Base-by-base conservation (phyloP, 352 stramenopile species). In the Phytophthora gonapodyides region DNA sequence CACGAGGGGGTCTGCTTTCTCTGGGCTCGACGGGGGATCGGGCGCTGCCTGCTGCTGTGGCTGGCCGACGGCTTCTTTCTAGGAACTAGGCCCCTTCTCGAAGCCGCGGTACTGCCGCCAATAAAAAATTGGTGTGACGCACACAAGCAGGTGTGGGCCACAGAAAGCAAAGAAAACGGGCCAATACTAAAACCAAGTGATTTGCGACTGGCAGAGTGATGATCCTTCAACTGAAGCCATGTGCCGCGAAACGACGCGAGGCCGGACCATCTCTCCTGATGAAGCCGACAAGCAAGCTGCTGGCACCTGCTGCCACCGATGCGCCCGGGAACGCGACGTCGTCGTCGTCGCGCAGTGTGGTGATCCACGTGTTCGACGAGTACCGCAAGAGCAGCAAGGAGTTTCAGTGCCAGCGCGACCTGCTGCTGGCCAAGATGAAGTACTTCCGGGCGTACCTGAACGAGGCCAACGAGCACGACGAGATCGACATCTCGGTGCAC, bases 401-500 rank as follows among this genome's bases (percentile, higher is more conserved):
- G 61, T 98, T 97, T 67, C 64, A 75, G 35, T 97, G 91, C 64
- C 64, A 82, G 46, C 74, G 87, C 49, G 75, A 81, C 41, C 44
- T 97, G 56, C 70, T 98, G 53, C 65, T 98, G 35, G 57, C 81
- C 52, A 87, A 96, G 50, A 98, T 98, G 90, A 88, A 90, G 58
- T 98, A 97, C 76, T 98, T 98, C 67, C 79, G 74, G 40, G 60
- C 74, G n/a, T 96, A 91, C 31, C 65, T 96, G 16, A 89, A 84
- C 61, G 78, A 88, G 42, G 71, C 76, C 41, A 89, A 87, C 64
- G 80, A 86, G 46, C 70, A 88, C 65, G 87, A 97, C 50, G 89
- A 97, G 68, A 94, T 97, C 61, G 89, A 97, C 71, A 97, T 98
- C 53, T 94, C 84, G 8, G 90, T 98, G 57, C 89, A 97, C 61